These are phyloP conservation scores for Backusella psychrophila DNA, from an alignment of 192 early-diverging fungal species.

Conservation along the genomic window DNA sequence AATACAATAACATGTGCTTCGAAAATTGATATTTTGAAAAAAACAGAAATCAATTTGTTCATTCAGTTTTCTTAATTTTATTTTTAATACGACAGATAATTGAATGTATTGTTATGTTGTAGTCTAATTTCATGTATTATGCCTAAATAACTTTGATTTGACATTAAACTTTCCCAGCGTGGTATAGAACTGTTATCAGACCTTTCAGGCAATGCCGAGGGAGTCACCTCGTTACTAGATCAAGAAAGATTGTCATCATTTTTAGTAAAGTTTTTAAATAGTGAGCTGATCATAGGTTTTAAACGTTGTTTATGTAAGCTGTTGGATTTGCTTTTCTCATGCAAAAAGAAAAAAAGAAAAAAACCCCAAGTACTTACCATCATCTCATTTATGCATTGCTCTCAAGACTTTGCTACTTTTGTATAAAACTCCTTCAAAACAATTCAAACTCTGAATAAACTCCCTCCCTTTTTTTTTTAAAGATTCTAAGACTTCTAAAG, in stretches of 20 bases:
- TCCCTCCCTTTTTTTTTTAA: neutral
- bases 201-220: neutral
- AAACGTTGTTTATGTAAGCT: neutral
- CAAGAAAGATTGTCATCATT: neutral
- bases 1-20: neutral
- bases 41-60: neutral
- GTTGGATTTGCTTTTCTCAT: neutral
- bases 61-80: neutral
- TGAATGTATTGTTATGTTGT: neutral
- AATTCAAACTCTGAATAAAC: neutral
- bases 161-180: neutral
- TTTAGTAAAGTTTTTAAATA: neutral
- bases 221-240: neutral
- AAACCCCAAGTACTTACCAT: neutral
- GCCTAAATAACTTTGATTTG: neutral
- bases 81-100: neutral
- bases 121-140: neutral
- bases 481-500: neutral
- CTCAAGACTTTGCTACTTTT: neutral
- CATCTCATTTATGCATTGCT: neutral
- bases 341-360: neutral
- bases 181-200: neutral
- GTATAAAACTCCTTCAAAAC: neutral
- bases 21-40: neutral
- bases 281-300: slow-evolving; percentile 2